Evolutionary conservation across 192 early-diverging fungal genomes (phyloP), one percentile per base, ranked within the genome.

Genomic region (Coemansia sp.): DNA sequence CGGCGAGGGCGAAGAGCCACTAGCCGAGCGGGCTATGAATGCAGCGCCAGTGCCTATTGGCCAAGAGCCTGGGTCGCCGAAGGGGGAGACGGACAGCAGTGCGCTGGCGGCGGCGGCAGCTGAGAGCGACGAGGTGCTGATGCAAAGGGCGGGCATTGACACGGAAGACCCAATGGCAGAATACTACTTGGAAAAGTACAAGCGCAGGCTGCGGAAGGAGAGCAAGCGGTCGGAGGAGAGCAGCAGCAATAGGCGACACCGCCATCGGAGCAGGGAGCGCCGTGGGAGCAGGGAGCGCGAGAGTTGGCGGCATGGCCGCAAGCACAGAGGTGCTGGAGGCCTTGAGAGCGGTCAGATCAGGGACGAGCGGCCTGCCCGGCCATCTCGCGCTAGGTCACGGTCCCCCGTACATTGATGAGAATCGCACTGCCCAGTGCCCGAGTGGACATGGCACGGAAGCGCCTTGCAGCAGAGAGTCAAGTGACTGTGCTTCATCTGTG

Each of bases 101-200:
- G 25, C 38, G 2, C 29, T 51, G 3, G 63, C 35, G 31, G 74
- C 70, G 7, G 76, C n/a, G n/a, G n/a, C n/a, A n/a, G n/a, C 65
- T 41, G 76, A 67, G 4, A 51, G 64, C 24, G 71, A 75, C 17
- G 69, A 81, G 60, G 69, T 19, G 38, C 53, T 77, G 15, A 76
- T 86, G 68, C 76, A 67, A 25, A 74, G 78, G 42, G 77, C 84
- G 31, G 85, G 88, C 7, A 82, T 91, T 42, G 88, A 90, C 60
- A 79, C 87, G 3, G 89, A 91, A 49, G 87, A 90, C 47, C 89
- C 91, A 1, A 94, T 94, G 92, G 86, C 88, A 7, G 84, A 70
- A 11, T 92, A 89, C 59, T 73, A 92, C 19, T 77, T 87, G 67
- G 80, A 88, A 40, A 90, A 90, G 59, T 64, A 86, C 38, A 86